Base-by-base conservation (phyloP, 306 rosid genomes). In the Malus sieversii region DNA sequence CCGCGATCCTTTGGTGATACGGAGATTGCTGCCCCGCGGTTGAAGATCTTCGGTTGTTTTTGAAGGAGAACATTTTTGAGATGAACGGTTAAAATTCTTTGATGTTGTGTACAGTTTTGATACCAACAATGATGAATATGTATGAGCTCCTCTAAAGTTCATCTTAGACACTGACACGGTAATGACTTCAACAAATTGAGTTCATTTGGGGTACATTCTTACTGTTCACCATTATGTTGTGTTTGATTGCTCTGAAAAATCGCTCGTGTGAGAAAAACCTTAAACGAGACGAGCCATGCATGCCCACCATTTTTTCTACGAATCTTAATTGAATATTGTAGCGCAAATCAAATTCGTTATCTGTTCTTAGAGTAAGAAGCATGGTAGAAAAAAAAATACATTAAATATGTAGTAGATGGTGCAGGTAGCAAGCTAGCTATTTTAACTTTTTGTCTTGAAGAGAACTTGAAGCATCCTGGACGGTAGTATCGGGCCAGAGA, bases 401-500 rank as follows among this genome's bases (percentile, higher is more conserved):
- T 46, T 4, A 48, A 48, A 48, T 48, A 48, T 14, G 18, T 13
- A 46, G 8, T 48, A 48, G 55, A 48, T 48, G 2, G 8, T 48
- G 20, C 55, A 30, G 30, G n/a, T 29, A 22, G 58, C 22, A 33
- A 22, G 44, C 23, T 48, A 46, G 32, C 33, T 29, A 66, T 20
- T 62, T 68, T 13, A 72, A n/a, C 44, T 75, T 81, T 75, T 78
- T 82, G 74, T 35, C 61, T 6, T 52, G 10, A 52, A 40, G 75
- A 81, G 78, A 40, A 25, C 13, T 60, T 32, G 69, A 35, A 53
- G 60, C 4, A 35, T 73, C 12, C 32, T 79, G 45, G 32, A 32
- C n/a, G 12, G 74, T 66, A 64, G 64, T 61, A 32, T 75, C 81
- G 15, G 89, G 85, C 97, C 98, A 91, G 66, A 91, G 93, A 74